Evolutionary conservation across 768 basidiomycete species (phyloP).

Genomic region (Naganishia vaughanmartiniae): DNA sequence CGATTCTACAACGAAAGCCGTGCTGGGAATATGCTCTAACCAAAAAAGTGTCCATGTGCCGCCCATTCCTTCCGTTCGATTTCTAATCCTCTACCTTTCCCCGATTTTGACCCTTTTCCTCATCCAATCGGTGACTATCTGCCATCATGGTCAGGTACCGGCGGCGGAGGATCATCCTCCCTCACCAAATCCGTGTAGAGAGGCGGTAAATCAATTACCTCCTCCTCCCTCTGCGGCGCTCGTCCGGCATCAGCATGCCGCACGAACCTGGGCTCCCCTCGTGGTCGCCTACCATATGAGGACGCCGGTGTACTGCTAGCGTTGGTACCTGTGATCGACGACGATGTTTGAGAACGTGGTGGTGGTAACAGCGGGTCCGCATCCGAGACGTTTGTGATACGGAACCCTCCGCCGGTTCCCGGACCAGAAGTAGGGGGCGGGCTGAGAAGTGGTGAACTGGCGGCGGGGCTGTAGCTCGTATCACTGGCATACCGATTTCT

Average conservation of each 20-base stretch:
- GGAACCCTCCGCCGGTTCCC: slow-evolving; percentile 18
- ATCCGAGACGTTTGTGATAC: slow-evolving; percentile 30
- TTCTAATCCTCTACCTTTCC: neutral
- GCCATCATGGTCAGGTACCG: neutral
- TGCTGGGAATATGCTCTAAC: neutral
- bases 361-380: slow-evolving; percentile 20
- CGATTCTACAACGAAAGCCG: too few relatives aligned
- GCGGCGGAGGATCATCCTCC: neutral
- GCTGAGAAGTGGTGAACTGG: neutral
- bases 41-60: neutral
- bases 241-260: slow-evolving; percentile 32
- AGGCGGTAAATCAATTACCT: slow-evolving; percentile 35
- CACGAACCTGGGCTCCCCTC: slow-evolving; percentile 31
- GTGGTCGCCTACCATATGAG: neutral
- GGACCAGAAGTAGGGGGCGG: neutral
- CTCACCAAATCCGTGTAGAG: slow-evolving; percentile 33
- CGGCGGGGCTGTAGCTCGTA: neutral
- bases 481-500: neutral
- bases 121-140: neutral
- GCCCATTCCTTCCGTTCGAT: too few relatives aligned
- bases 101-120: neutral
- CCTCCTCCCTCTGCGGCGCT: slow-evolving; percentile 26
- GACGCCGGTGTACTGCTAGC: neutral
- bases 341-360: neutral
- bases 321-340: slow-evolving; percentile 3